Evolutionary conservation across 2,329 filamentous ascomycete species (phyloP).

Genomic region (Delphinella strobiligena): DNA sequence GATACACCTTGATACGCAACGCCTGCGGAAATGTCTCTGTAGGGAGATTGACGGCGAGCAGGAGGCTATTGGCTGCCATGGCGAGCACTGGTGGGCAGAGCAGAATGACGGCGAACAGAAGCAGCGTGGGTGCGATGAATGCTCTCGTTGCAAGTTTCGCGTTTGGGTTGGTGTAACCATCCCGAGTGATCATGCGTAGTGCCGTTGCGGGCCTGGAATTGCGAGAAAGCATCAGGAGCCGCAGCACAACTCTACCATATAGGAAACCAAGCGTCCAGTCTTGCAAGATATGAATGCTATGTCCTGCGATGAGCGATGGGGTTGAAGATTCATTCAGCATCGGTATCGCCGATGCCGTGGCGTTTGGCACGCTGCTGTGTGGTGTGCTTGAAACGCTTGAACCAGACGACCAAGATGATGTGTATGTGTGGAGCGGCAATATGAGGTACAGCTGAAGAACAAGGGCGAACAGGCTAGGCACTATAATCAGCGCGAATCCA

Average conservation of each 20-base stretch:
- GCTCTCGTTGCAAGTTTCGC: constrained; percentile 67
- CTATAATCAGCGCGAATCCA: constrained; percentile 58
- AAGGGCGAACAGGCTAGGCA: constrained; percentile 69
- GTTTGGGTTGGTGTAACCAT: constrained; percentile 71
- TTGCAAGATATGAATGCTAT: constrained; percentile 78
- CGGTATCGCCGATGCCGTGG: background rate
- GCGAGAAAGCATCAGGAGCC: constrained; percentile 55
- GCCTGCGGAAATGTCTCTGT: constrained; percentile 3
- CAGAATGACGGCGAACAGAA: constrained; percentile 52
- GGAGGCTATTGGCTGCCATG: constrained; percentile 33
- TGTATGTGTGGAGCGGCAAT: constrained; percentile 73
- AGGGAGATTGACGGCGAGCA: constrained; percentile 6
- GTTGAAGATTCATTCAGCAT: background rate
- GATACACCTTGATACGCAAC: constrained; percentile 34
- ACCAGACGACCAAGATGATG: constrained; percentile 20
- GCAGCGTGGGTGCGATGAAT: constrained; percentile 64
- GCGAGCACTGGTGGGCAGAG: constrained; percentile 52
- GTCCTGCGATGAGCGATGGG: constrained; percentile 33
- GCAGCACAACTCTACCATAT: constrained; percentile 69
- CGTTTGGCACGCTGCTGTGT: constrained; percentile 1
- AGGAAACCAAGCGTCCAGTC: constrained; percentile 89
- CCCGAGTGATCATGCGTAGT: constrained; percentile 55
- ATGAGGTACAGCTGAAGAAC: constrained; percentile 81
- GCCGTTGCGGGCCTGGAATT: constrained; percentile 62
- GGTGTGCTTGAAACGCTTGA: too few species aligned